These are phyloP conservation scores for Aplosporella prunicola DNA, from an alignment of 2,329 filamentous ascomycete genomes.

Conservation along the genomic window DNA sequence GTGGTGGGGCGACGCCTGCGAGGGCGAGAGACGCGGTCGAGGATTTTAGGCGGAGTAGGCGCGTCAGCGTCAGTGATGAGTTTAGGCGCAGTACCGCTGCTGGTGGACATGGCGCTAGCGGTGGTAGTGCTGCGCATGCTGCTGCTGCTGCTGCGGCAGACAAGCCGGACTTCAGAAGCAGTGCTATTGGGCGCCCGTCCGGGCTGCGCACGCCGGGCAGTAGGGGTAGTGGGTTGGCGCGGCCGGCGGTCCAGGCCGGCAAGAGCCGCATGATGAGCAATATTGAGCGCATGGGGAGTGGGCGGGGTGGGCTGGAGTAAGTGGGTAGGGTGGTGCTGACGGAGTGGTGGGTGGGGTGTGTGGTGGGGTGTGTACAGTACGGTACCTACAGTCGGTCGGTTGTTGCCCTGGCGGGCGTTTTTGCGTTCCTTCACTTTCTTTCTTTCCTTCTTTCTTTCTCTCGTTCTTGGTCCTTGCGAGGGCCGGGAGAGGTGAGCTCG, in stretches of 20 bases:
- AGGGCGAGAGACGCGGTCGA: slow-evolving; percentile 13
- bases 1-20: slow-evolving; percentile 37
- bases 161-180: slow-evolving; percentile 10
- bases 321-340: background rate
- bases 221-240: slow-evolving; percentile 21
- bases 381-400: too few species aligned
- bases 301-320: slow-evolving; percentile 8
- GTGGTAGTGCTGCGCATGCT: background rate
- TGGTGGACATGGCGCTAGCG: slow-evolving; percentile 7
- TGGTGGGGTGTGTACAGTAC: too few species aligned
- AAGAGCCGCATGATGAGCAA: slow-evolving; percentile 73
- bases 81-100: slow-evolving; percentile 15
- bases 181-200: slow-evolving; percentile 36
- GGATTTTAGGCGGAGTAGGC: slow-evolving; percentile 42
- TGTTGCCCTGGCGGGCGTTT: too few species aligned
- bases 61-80: slow-evolving; percentile 11
- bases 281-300: slow-evolving; percentile 76
- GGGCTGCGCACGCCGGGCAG: slow-evolving; percentile 53
- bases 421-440: too few species aligned
- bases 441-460: too few species aligned
- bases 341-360: background rate
- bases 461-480: too few species aligned
- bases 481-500: too few species aligned
- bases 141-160: background rate
- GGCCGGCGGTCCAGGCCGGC: slow-evolving; percentile 27